A percentile compares a stretch with the other conserved stretches of the same genome.
These are phyloP conservation scores for Hyaloscypha finlandica DNA, from an alignment of 495 filamentous ascomycete genomes.

Conservation along the genomic window DNA sequence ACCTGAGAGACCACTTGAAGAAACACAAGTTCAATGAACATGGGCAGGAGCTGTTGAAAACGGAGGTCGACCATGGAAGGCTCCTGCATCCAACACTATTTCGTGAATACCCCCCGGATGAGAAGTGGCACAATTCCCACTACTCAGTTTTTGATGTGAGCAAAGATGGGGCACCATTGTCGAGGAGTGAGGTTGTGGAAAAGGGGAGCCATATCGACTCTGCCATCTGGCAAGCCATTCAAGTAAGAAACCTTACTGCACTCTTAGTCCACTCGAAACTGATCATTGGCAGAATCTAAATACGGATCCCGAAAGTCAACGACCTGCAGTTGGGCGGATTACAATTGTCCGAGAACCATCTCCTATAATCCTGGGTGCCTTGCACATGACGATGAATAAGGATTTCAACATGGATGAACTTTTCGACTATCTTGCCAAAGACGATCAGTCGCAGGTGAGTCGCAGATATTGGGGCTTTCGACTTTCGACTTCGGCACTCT, in stretches of 20 bases:
- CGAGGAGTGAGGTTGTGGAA: conserved; percentile 34
- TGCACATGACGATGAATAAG: conserved; percentile 49
- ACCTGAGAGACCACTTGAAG: conserved; percentile 42
- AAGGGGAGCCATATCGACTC: conserved; percentile 34
- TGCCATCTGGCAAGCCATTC: conserved; percentile 22
- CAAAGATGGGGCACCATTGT: conserved; percentile 39
- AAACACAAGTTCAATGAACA: conserved; percentile 36
- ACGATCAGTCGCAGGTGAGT: conserved; percentile 25
- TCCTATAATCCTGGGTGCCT: conserved; percentile 50
- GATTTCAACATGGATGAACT: conserved; percentile 57
- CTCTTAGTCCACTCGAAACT: background rate
- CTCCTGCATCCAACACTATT: conserved; percentile 38
- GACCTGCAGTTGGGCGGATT: conserved; percentile 50
- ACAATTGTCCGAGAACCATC: conserved; percentile 51
- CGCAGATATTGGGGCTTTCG: conserved; percentile 22
- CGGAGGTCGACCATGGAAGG: conserved; percentile 37
- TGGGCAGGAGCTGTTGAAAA: conserved; percentile 38
- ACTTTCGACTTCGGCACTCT: conserved; percentile 25
- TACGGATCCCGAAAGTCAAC: conserved; percentile 39
- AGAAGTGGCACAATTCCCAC: conserved; percentile 43
- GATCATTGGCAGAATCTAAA: conserved; percentile 38
- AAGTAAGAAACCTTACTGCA: conserved; percentile 7
- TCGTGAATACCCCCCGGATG: conserved; percentile 34
- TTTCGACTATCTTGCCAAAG: conserved; percentile 43
- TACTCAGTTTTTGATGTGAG: conserved; percentile 55